Percentiles rank a stretch among this genome's conserved stretches.
phyloP scores from a whole-genome alignment of 2,329 filamentous ascomycete species.

The Colletotrichum navitas region DNA sequence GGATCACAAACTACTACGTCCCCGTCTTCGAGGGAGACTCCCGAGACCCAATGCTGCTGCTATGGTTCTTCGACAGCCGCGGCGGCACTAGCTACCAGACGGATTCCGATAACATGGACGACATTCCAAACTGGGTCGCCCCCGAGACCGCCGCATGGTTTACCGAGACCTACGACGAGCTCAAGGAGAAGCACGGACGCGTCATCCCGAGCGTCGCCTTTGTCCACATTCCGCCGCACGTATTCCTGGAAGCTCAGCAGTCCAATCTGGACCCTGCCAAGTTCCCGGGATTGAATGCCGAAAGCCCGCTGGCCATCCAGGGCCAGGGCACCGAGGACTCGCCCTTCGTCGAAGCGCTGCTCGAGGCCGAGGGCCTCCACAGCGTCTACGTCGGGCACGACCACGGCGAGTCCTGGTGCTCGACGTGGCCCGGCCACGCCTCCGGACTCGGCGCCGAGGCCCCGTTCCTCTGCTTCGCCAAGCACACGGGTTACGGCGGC shows the following conservation, averaged over 20 bases:
- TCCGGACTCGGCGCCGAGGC: constrained; percentile 51
- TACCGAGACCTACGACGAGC: constrained; percentile 46
- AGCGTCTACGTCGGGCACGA: constrained; percentile 69
- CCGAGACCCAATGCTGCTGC: constrained; percentile 50
- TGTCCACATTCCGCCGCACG: constrained; percentile 43
- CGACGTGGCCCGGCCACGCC: constrained; percentile 45
- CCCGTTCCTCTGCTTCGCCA: constrained; percentile 66
- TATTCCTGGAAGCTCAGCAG: constrained; percentile 41
- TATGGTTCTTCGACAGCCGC: constrained; percentile 71
- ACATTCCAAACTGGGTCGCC: constrained; percentile 59
- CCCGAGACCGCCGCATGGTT: constrained; percentile 61
- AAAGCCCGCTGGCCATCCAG: constrained; percentile 47
- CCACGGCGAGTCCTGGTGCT: constrained; percentile 64
- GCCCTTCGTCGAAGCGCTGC: constrained; percentile 65
- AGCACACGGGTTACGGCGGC: constrained; percentile 78
- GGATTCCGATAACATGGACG: constrained; percentile 45
- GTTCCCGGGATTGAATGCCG: constrained; percentile 51
- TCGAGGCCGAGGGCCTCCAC: constrained; percentile 60
- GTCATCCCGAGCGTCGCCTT: constrained; percentile 43
- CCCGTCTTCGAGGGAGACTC: constrained; percentile 40
- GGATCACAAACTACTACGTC: constrained; percentile 44
- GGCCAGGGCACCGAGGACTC: constrained; percentile 56
- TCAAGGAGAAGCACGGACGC: constrained; percentile 40
- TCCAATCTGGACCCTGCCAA: constrained; percentile 48
- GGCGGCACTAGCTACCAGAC: constrained; percentile 57